phyloP scores from a whole-genome alignment of 139 green algal genomes.

The Prasinococcaceae sp. region DNA sequence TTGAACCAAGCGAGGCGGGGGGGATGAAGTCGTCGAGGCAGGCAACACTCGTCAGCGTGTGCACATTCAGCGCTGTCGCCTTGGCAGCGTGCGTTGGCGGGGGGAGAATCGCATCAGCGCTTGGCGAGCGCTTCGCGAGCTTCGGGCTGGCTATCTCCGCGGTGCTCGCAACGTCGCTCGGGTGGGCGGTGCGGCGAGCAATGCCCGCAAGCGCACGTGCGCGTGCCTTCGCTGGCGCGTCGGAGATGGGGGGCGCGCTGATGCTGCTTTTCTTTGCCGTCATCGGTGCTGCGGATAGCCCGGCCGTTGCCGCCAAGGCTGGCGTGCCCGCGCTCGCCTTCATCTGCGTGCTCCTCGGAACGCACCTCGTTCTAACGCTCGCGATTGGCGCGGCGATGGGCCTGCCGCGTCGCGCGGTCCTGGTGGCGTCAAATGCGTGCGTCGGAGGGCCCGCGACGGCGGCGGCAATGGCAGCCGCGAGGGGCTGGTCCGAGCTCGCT shows the following conservation, averaged over 20 bases:
- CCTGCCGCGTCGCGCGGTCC: neutral
- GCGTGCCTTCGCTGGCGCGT: slow-evolving; percentile 1
- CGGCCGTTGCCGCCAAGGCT: neutral
- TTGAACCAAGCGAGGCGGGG: too few species aligned
- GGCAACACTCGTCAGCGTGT: too few species aligned
- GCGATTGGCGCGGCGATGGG: neutral
- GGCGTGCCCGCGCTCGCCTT: neutral
- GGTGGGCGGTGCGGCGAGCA: too few species aligned
- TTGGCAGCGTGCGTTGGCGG: too few species aligned
- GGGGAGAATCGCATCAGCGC: too few species aligned
- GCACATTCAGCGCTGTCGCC: too few species aligned
- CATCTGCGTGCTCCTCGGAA: slow-evolving; percentile 3
- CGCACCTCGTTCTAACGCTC: neutral
- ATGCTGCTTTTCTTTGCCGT: slow-evolving; percentile 23
- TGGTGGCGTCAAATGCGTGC: slow-evolving; percentile 73
- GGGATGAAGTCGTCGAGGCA: too few species aligned
- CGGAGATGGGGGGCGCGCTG: slow-evolving; percentile 4
- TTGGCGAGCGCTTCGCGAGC: too few species aligned
- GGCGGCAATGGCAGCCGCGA: slow-evolving; percentile 71
- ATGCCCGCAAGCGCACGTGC: too few species aligned
- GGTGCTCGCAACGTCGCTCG: too few species aligned
- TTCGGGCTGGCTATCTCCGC: too few species aligned
- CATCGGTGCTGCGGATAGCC: neutral
- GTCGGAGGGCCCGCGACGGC: slow-evolving; percentile 74
- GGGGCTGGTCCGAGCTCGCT: slow-evolving; percentile 52